Evolutionary conservation across 257 asterid species (phyloP), one percentile per base, ranked within the genome.

Genomic region (Salvia hispanica): DNA sequence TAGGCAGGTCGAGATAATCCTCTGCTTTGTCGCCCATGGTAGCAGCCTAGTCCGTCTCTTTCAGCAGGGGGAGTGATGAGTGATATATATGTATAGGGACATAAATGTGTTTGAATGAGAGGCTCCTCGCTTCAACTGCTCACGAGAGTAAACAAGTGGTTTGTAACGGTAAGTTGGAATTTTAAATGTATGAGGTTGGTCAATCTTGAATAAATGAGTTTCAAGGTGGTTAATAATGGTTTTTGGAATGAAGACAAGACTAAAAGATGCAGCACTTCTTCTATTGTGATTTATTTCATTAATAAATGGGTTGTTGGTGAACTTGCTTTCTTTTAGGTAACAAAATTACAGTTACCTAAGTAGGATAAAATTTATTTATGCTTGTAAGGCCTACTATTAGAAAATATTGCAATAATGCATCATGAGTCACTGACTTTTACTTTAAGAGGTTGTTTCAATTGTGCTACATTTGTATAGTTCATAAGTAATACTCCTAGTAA

Each of bases 101-200:
- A 33, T 55, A 70, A 70, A 16, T 14, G 78, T 43, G 33, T 71
- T 58, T 63, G 66, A 60, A 77, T 58, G 60, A 44, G 62, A 70
- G 82, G 82, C 81, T 60, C 76, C 71, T 69, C 62, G 64, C 31
- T 73, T 79, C 53, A 74, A 57, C 42, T 57, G 16, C 66, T 71
- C 79, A 70, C 77, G 72, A 47, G 78, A 72, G 65, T 72, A 46
- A 78, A 69, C 68, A 61, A 58, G 59, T 58, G 71, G 63, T 16
- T 13, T 9, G 77, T 79, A 76, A 78, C 83, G 74, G 83, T 69
- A 58, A 47, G 47, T 54, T 67, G 34, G 31, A 25, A 25, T 25
- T 25, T 25, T 0, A 25, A 25, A 25, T 43, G 36, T 34, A 9
- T 5, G 4, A 33, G 11, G 18, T 62, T 39, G 52, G 71, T 64